These are phyloP conservation scores for Fusarium sp. DNA, from an alignment of 2,329 filamentous ascomycete genomes.

Conservation along the genomic window DNA sequence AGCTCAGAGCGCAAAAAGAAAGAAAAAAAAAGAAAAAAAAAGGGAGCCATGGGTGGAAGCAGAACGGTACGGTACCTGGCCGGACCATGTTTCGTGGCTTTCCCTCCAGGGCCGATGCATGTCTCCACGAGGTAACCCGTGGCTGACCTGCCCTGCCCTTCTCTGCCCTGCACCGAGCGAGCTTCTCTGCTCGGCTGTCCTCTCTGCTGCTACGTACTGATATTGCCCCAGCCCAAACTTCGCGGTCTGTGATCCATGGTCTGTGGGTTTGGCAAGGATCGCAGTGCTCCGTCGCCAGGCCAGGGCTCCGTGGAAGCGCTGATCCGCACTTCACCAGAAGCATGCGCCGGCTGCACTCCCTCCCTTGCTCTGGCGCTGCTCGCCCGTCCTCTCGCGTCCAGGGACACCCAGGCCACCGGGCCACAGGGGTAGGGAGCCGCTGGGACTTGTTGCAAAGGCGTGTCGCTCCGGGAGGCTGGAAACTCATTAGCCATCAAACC, in stretches of 20 bases:
- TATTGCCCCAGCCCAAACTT: constrained; percentile 11
- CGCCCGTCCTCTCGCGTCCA: constrained; percentile 12
- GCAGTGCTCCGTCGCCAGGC: constrained; percentile 19
- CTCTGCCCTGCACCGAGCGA: constrained; percentile 22
- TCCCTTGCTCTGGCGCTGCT: constrained; percentile 4
- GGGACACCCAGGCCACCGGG: constrained; percentile 38
- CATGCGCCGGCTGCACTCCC: not conserved
- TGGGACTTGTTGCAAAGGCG: constrained; percentile 32
- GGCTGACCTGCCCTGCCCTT: constrained; percentile 27
- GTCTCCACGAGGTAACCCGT: constrained; percentile 37
- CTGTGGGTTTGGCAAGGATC: constrained; percentile 21
- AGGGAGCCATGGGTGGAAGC: constrained; percentile 23
- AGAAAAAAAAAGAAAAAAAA: too few relatives aligned
- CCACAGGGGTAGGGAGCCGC: constrained; percentile 35
- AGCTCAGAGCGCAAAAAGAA: constrained; percentile 24
- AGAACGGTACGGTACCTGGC: constrained; percentile 34
- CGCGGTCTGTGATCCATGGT: not conserved
- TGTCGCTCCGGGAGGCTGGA: constrained; percentile 36
- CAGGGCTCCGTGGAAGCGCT: constrained; percentile 18
- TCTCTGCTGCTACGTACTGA: constrained; percentile 17
- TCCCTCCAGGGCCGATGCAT: constrained; percentile 32
- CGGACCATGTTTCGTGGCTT: constrained; percentile 40
- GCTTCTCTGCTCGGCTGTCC: constrained; percentile 32
- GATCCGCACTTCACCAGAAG: constrained; percentile 20
- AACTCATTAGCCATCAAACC: constrained; percentile 18